Evolutionary conservation across 768 basidiomycete species (phyloP).

Genomic region (Phallus indusiatus): DNA sequence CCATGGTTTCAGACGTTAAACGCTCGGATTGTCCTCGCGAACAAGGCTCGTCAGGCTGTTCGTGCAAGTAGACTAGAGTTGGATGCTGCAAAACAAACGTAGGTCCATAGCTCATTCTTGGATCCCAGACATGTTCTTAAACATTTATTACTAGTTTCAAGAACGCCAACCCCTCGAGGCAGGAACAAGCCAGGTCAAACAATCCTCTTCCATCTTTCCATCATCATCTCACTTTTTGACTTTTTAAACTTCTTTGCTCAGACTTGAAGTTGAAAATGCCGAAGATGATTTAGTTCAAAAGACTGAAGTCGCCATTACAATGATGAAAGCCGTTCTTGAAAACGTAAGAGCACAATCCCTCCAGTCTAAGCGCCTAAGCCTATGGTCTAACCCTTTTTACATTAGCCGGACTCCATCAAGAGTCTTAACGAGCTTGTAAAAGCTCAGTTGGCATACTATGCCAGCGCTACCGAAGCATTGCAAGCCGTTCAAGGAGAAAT

Average conservation of each 20-base stretch:
- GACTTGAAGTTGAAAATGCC: constrained; percentile 82
- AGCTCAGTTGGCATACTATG: constrained; percentile 75
- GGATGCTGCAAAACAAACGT: constrained; percentile 86
- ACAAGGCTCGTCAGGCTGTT: constrained; percentile 87
- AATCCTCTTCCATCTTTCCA: neutral
- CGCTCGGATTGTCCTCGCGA: constrained; percentile 76
- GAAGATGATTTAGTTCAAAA: constrained; percentile 96
- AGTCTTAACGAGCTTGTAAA: constrained; percentile 88
- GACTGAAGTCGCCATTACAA: constrained; percentile 92
- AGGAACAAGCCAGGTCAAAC: constrained; percentile 73
- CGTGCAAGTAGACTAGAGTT: constrained; percentile 74
- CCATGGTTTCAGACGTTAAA: constrained; percentile 87
- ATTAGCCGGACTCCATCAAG: constrained; percentile 92
- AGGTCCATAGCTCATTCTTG: no score
- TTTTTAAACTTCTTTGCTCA: neutral
- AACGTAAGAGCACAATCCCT: constrained; percentile 58
- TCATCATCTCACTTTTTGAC: no score
- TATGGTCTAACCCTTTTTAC: neutral
- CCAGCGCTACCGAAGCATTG: constrained; percentile 70
- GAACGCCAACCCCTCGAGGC: constrained; percentile 59
- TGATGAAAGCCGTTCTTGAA: constrained; percentile 98
- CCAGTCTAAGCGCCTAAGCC: neutral
- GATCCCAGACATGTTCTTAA: no score
- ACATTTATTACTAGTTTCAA: constrained; percentile 73
- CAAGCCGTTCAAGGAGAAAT: constrained; percentile 83